phyloP scores from a whole-genome alignment of 2,329 filamentous ascomycete species.

The Aaosphaeria arxii region DNA sequence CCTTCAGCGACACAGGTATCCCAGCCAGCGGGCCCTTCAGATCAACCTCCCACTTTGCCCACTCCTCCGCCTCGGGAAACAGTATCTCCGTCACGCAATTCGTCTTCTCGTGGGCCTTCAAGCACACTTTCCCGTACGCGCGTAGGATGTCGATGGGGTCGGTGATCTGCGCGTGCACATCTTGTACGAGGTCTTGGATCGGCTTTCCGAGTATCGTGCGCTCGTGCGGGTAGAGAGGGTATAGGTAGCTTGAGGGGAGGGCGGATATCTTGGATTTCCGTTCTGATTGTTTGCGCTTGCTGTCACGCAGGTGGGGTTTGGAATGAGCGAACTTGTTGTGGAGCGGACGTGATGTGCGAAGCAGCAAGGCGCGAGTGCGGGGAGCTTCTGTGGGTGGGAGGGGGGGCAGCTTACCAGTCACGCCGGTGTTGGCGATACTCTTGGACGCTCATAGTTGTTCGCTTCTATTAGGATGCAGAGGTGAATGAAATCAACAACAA shows the following conservation, averaged over 20 bases:
- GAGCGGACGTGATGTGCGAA: too few species aligned
- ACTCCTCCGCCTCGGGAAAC: constrained; percentile 72
- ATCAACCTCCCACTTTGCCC: constrained; percentile 62
- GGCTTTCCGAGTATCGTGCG: constrained; percentile 66
- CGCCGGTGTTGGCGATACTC: constrained; percentile 69
- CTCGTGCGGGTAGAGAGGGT: constrained; percentile 63
- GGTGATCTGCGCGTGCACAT: constrained; percentile 68
- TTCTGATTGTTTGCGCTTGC: constrained; percentile 76
- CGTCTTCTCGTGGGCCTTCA: constrained; percentile 80
- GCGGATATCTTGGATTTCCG: constrained; percentile 66
- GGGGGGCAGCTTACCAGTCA: constrained; percentile 57
- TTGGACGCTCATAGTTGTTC: constrained; percentile 51
- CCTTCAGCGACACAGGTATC: constrained; percentile 83
- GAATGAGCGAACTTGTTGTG: too few species aligned
- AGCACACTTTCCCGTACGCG: constrained; percentile 81
- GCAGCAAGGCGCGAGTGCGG: constrained; percentile 1
- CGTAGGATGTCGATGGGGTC: constrained; percentile 72
- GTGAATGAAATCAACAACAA: too few species aligned
- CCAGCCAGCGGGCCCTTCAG: constrained; percentile 80
- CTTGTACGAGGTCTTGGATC: constrained; percentile 73
- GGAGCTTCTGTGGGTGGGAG: constrained; percentile 1
- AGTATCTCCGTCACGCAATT: constrained; percentile 90
- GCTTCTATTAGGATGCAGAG: too few species aligned
- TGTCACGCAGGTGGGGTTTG: constrained; percentile 34
- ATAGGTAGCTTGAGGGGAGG: constrained; percentile 64